Base-by-base conservation (phyloP, 345 rosid species). In the Abelmoschus esculentus region DNA sequence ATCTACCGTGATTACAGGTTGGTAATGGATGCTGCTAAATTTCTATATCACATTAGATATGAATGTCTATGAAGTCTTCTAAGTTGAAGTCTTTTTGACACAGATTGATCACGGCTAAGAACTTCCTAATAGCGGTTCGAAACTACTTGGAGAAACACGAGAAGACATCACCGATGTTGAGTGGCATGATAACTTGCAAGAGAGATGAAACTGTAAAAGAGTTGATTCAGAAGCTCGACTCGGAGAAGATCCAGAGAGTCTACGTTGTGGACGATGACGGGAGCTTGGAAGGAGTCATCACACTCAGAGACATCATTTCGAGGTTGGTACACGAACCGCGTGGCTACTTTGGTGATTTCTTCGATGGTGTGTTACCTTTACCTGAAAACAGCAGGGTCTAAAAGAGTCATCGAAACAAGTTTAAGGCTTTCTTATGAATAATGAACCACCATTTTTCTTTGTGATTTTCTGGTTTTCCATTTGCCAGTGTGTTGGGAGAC, bases 341-440 rank as follows among this genome's bases (percentile, higher is more conserved):
- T 15, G 96, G 96, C 72, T 95, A 95, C 75, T 95, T 95, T 50
- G 98, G 99, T 2, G 97, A 95, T 80, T 95, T 95, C 89, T 95
- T 95, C 50, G 97, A 95, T 32, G 99, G 99, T 9, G 87, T 92
- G 31, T 71, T 90, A 44, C 98, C 98, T 11, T 77, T 90, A 40
- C 99, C 99, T 0, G 67, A 66, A 12, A 87, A 78, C 79, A 76
- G 92, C 86, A 77, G 99, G 77, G 98, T 90, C 58, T 95, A 73
- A 81, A 75, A 81, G 60, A 62, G 66, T 66, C 22, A 52, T 14
- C 15, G 6, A 55, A 22, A 19, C 29, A 55, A 19, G 60, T 22
- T 26, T 9, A 3, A 22, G 14, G 38, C 9, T 60, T 31, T 32
- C 42, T 69, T 46, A 13, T 53, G 54, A 66, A 58, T 64, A 68